phyloP scores from a whole-genome alignment of 345 rosid genomes.

The Camelina neglecta region DNA sequence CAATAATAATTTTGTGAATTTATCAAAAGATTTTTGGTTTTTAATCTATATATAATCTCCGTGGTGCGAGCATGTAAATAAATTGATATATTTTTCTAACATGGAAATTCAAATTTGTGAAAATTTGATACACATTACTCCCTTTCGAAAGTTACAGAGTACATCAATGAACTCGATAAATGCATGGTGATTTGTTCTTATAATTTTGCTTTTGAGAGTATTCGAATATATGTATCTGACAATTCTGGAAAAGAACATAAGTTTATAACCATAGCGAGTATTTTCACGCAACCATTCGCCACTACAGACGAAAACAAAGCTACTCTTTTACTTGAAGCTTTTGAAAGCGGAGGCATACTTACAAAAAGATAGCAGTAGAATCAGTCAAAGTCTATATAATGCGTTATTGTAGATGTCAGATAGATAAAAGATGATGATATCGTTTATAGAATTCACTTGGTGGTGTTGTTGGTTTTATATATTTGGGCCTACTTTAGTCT shows the following conservation, averaged over 20 bases:
- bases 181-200: too few relatives aligned
- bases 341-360: background rate
- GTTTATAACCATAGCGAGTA: too few relatives aligned
- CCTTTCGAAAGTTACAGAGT: too few relatives aligned
- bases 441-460: background rate
- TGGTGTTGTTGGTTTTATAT: constrained; percentile 1
- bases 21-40: background rate
- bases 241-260: too few relatives aligned
- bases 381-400: background rate
- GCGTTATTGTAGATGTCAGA: background rate
- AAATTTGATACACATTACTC: too few relatives aligned
- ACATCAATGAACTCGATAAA: too few relatives aligned
- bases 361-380: background rate
- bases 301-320: background rate
- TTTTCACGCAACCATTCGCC: background rate
- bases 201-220: too few relatives aligned
- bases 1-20: background rate
- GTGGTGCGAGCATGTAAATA: background rate
- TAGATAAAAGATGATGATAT: background rate
- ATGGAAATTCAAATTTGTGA: too few relatives aligned
- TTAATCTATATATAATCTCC: background rate
- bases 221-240: too few relatives aligned
- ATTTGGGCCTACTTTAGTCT: constrained; percentile 5
- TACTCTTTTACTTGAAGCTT: background rate
- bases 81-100: background rate